Evolutionary conservation across 331 rosid species (phyloP).

Genomic region (Malus hybrid): DNA sequence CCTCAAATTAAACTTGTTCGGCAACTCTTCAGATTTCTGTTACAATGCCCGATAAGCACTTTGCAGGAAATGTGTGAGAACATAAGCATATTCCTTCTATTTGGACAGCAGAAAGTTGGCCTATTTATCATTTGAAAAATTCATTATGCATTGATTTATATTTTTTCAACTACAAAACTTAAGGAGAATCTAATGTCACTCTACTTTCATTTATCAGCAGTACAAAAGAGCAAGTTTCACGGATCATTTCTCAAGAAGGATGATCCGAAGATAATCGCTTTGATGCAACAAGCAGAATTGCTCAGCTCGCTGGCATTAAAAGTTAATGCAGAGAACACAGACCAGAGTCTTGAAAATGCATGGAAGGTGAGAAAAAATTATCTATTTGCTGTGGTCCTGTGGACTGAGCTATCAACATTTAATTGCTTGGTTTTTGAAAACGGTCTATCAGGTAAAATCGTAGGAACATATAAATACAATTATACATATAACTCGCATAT

Average conservation of each 20-base stretch:
- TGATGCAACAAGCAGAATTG: conserved; percentile 97
- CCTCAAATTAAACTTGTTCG: neutral
- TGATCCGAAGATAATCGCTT: conserved; percentile 70
- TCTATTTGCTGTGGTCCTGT: neutral
- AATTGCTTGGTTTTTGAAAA: neutral
- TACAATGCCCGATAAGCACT: conserved; percentile 7
- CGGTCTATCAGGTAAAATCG: too few species aligned
- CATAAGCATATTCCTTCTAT: conserved; percentile 7
- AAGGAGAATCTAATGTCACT: neutral
- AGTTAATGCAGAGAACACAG: conserved; percentile 77
- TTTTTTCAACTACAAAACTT: neutral
- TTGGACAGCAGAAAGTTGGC: conserved; percentile 12
- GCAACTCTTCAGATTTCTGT: conserved; percentile 12
- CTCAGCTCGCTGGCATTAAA: conserved; percentile 81
- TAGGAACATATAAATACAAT: neutral
- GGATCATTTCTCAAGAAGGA: conserved; percentile 79
- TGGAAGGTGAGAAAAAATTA: conserved; percentile 79
- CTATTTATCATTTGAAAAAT: neutral
- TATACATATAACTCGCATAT: neutral
- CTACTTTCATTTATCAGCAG: conserved; percentile 34
- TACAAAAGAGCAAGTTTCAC: conserved; percentile 45
- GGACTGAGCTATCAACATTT: neutral
- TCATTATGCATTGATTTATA: neutral
- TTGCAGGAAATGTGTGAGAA: conserved; percentile 7
- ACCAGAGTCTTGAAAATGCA: conserved; percentile 91